These are phyloP conservation scores for Penicillium odoratum DNA, from an alignment of 495 filamentous ascomycete genomes.

Conservation along the genomic window DNA sequence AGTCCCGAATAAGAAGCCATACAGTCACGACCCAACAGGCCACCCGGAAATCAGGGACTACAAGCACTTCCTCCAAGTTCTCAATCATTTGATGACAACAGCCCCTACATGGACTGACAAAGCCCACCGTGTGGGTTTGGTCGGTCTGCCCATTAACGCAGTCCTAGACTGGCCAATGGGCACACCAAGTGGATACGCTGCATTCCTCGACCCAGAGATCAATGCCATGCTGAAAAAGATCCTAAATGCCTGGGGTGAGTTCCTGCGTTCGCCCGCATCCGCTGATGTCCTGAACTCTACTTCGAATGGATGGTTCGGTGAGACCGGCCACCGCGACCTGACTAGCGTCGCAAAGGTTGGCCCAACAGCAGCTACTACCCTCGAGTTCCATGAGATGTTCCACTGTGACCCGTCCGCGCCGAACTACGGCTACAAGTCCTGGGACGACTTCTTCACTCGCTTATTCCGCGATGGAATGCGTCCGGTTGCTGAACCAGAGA, in stretches of 20 bases:
- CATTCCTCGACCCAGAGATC: slow-evolving; percentile 66
- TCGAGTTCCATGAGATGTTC: slow-evolving; percentile 59
- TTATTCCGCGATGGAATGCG: slow-evolving; percentile 53
- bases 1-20: slow-evolving; percentile 55
- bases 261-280: slow-evolving; percentile 55
- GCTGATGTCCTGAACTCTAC: slow-evolving; percentile 54
- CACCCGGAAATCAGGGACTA: slow-evolving; percentile 62
- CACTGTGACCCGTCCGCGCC: slow-evolving; percentile 24
- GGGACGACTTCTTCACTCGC: slow-evolving; percentile 79
- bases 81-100: slow-evolving; percentile 62
- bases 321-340: slow-evolving; percentile 30
- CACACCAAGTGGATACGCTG: slow-evolving; percentile 63
- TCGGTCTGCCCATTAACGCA: slow-evolving; percentile 67
- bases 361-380: slow-evolving; percentile 32
- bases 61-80: slow-evolving; percentile 60
- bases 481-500: slow-evolving; percentile 54
- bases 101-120: slow-evolving; percentile 62
- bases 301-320: slow-evolving; percentile 62
- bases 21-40: slow-evolving; percentile 61
- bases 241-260: slow-evolving; percentile 66
- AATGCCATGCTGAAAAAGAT: slow-evolving; percentile 68
- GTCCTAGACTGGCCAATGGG: slow-evolving; percentile 75
- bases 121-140: slow-evolving; percentile 55
- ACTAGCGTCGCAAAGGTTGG: slow-evolving; percentile 50
- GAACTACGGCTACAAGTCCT: slow-evolving; percentile 62